Percentiles rank a stretch among this genome's conserved stretches.
These are phyloP conservation scores for Gossypium raimondii DNA, from an alignment of 345 rosid species.

Conservation along the genomic window DNA sequence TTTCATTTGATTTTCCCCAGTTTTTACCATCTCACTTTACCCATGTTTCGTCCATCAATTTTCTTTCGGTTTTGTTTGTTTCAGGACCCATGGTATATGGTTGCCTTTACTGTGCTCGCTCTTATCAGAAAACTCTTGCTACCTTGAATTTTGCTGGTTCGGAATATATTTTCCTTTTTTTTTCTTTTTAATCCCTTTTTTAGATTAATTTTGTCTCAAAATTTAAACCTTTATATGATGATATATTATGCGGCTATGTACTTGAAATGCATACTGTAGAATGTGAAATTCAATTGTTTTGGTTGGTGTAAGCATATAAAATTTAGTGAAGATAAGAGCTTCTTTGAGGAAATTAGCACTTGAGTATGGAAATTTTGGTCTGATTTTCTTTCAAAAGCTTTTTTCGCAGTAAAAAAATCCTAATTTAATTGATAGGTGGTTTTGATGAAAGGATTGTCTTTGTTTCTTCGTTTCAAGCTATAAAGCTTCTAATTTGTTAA, in stretches of 20 bases:
- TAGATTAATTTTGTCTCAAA: background rate
- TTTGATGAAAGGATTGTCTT: background rate
- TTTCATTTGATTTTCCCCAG: background rate
- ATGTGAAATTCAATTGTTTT: background rate
- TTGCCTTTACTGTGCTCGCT: slow-evolving; percentile 81
- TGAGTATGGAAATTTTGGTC: background rate
- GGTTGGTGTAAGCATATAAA: background rate
- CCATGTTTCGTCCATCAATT: background rate
- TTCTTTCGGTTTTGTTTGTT: slow-evolving; percentile 10
- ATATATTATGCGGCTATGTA: background rate
- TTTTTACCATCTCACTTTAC: background rate
- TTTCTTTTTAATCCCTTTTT: background rate
- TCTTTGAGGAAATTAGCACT: background rate
- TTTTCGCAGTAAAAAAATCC: background rate
- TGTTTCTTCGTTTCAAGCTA: slow-evolving; percentile 4
- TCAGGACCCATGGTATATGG: slow-evolving; percentile 99
- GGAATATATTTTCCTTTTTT: background rate
- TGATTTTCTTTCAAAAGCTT: background rate
- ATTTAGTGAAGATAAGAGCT: background rate
- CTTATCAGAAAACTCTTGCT: slow-evolving; percentile 71
- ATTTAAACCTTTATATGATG: background rate
- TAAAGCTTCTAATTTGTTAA: background rate
- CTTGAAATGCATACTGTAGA: background rate
- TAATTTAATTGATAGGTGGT: background rate
- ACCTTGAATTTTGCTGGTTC: slow-evolving; percentile 77